Conservation (phyloP, 495 filamentous ascomycete genomes). For the Glarea lozoyensis region DNA sequence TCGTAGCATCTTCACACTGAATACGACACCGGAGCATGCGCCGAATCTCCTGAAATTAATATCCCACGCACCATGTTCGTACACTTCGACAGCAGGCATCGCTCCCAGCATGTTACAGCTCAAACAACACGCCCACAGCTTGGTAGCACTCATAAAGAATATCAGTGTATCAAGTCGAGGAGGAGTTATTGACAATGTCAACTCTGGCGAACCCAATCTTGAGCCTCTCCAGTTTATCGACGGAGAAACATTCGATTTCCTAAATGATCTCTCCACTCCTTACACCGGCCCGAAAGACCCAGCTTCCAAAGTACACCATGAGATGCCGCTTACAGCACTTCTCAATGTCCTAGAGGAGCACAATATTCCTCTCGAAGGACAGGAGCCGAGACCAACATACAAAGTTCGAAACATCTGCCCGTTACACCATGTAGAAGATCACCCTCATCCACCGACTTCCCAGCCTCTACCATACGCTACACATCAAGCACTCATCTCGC, state of each 20-base stretch:
- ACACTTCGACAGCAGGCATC: slow-evolving; percentile 34
- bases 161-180: slow-evolving; percentile 23
- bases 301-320: slow-evolving; percentile 20
- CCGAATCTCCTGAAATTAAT: neutral
- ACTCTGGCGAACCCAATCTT: slow-evolving; percentile 5
- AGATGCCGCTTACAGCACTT: slow-evolving; percentile 33
- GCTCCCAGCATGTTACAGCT: slow-evolving; percentile 40
- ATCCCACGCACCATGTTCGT: slow-evolving; percentile 35
- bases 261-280: slow-evolving; percentile 31
- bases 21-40: neutral
- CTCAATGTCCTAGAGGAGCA: slow-evolving; percentile 31
- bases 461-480: slow-evolving; percentile 28
- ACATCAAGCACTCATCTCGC: slow-evolving; percentile 38
- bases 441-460: slow-evolving; percentile 4
- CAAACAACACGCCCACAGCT: slow-evolving; percentile 46
- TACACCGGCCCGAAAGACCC: slow-evolving; percentile 36
- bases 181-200: slow-evolving; percentile 18
- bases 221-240: slow-evolving; percentile 7
- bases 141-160: slow-evolving; percentile 37
- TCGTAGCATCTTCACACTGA: slow-evolving; percentile 10
- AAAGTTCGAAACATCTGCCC: slow-evolving; percentile 13
- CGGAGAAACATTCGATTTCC: slow-evolving; percentile 39
- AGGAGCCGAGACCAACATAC: slow-evolving; percentile 7
- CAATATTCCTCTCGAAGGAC: slow-evolving; percentile 33
- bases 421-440: slow-evolving; percentile 2